Base-by-base conservation (phyloP, 1,139 yeast genomes). In the Eremothecium coryli region DNA sequence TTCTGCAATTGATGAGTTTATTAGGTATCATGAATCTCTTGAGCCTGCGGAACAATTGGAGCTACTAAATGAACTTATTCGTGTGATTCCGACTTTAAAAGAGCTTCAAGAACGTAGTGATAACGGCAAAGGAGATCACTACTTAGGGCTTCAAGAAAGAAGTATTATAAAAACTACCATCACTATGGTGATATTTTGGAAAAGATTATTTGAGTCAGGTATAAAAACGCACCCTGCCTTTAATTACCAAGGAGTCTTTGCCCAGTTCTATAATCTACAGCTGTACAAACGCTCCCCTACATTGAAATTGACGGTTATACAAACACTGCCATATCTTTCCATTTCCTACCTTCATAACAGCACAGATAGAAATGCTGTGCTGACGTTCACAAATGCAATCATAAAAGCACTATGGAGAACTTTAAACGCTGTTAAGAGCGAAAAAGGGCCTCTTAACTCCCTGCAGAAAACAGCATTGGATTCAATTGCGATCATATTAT, bases 231-330 rank as follows among this genome's bases (percentile, higher is more conserved):
- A 70, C 0, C 26, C 28, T 0, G 41, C 36, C 0, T 68, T 70
- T 38, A 62, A 62, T 30, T 54, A 61, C 29, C 50, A 60, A 16
- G 64, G 68, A 0, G 51, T 76, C 2, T 76, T 60, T 43, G 65
- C 71, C 1, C 64, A 76, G 37, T 54, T 71, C n/a, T 73, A 70
- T 55, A 77, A 78, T 48, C 49, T 76, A 25, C 79, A 74, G 42
- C 36, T 54, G 10, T 11, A 49, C n/a, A 45, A 44, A 18, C 42
- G 42, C 11, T 39, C 38, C 23, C 29, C 27, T 4, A 12, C 34
- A 10, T 20, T 55, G 10, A 45, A 36, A 23, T 23, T 35, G 4
- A 30, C 40, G 6, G 33, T 45, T 2, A 23, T 50, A 5, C 40
- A 35, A 18, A 29, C 49, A 8, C 30, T 52, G 12, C 50, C 58